Percentiles rank a stretch among this genome's conserved stretches.
These are phyloP conservation scores for Xylaria digitata DNA, from an alignment of 2,329 filamentous ascomycete species.

Conservation along the genomic window DNA sequence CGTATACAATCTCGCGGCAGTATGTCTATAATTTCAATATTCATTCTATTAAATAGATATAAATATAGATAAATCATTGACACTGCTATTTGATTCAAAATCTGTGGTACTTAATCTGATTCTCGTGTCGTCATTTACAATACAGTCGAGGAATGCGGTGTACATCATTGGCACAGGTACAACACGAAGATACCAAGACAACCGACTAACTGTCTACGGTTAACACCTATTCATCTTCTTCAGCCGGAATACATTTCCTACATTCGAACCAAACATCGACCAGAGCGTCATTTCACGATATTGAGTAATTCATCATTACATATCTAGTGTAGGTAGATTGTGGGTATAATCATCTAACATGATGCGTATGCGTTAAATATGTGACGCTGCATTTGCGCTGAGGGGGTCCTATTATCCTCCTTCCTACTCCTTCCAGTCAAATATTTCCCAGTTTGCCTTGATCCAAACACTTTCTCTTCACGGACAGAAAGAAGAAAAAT, in stretches of 20 bases:
- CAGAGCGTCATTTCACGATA: neutral
- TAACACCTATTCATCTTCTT: neutral
- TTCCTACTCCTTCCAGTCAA: constrained; percentile 9
- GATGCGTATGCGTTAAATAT: constrained; percentile 29
- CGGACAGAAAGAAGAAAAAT: neutral
- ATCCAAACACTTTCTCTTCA: neutral
- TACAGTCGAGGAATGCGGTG: neutral
- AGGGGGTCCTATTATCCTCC: constrained; percentile 21
- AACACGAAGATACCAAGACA: neutral
- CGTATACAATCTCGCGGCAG: too few relatives aligned
- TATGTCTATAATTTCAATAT: too few relatives aligned
- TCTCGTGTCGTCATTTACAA: neutral
- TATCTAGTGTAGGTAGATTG: constrained; percentile 15
- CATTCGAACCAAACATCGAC: neutral
- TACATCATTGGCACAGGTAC: neutral
- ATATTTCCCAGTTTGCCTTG: constrained; percentile 3
- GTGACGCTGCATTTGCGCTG: constrained; percentile 4
- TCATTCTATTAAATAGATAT: too few relatives aligned
- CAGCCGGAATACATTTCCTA: neutral
- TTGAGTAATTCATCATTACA: constrained; percentile 22
- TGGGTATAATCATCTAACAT: constrained; percentile 33
- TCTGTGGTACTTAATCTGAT: too few relatives aligned
- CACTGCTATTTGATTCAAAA: too few relatives aligned
- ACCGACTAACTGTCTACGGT: neutral
- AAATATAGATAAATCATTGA: too few relatives aligned